phyloP scores from a whole-genome alignment of 1,284 basidiomycete species.

The Cryptococcus hybrid region DNA sequence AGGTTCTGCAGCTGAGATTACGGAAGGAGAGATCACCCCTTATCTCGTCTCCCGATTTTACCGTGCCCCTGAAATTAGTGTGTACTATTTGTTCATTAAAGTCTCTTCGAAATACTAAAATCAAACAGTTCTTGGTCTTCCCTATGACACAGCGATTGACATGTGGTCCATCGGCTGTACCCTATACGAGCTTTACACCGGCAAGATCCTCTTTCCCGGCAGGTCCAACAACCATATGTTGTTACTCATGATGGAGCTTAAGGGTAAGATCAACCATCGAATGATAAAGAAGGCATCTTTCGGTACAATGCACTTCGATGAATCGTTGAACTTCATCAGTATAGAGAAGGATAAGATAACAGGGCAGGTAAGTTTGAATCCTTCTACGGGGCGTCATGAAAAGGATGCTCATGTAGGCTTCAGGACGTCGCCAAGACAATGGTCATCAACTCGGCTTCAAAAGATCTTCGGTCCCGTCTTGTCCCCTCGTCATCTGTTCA shows the following conservation, averaged over 20 bases:
- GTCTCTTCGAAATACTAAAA: neutral
- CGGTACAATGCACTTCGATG: slow-evolving; percentile 90
- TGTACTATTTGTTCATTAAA: slow-evolving; percentile 38
- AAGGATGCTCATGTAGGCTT: neutral
- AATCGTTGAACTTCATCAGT: slow-evolving; percentile 61
- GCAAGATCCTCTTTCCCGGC: slow-evolving; percentile 97
- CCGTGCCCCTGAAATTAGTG: slow-evolving; percentile 97
- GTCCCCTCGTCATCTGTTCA: slow-evolving; percentile 70
- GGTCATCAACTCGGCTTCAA: slow-evolving; percentile 75
- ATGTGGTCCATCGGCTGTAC: slow-evolving; percentile 99
- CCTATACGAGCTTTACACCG: slow-evolving; percentile 95
- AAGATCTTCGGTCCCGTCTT: slow-evolving; percentile 77
- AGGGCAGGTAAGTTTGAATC: slow-evolving; percentile 63
- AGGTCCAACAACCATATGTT: slow-evolving; percentile 98
- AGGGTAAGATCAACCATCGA: slow-evolving; percentile 88
- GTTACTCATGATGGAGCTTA: slow-evolving; percentile 93
- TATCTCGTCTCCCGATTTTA: slow-evolving; percentile 98
- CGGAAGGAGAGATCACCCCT: slow-evolving; percentile 90
- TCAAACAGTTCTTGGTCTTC: slow-evolving; percentile 80
- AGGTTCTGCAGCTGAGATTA: slow-evolving; percentile 89
- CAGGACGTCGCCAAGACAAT: slow-evolving; percentile 80
- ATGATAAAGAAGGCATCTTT: slow-evolving; percentile 94
- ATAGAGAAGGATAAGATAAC: slow-evolving; percentile 81
- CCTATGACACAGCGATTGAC: slow-evolving; percentile 91
- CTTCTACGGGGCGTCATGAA: neutral